Evolutionary conservation across 345 rosid genomes (phyloP).

Genomic region (Dipteronia sinensis): DNA sequence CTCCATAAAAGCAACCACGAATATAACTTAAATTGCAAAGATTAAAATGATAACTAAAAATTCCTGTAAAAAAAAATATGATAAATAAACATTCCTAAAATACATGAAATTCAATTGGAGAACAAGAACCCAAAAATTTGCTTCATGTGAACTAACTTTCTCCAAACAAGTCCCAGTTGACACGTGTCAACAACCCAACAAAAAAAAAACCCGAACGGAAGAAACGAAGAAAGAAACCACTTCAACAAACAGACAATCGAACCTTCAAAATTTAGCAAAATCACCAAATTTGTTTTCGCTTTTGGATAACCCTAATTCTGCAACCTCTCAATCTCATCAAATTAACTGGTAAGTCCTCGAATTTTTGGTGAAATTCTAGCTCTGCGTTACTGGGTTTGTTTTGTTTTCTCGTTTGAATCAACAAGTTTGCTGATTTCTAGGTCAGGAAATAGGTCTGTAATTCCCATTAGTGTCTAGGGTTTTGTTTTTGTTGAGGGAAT

Average conservation of each 20-base stretch:
- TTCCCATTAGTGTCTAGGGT: slow-evolving; percentile 17
- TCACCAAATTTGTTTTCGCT: not conserved
- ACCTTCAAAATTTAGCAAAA: not conserved
- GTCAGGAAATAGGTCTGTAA: not conserved
- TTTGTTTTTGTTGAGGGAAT: slow-evolving; percentile 24
- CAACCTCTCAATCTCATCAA: not conserved
- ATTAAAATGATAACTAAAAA: too few relatives aligned
- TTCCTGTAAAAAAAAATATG: too few relatives aligned
- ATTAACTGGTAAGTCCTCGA: slow-evolving; percentile 17
- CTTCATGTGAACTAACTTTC: too few relatives aligned
- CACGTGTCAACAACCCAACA: not conserved
- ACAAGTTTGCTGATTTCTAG: slow-evolving; percentile 1
- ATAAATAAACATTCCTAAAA: too few relatives aligned
- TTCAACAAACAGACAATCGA: not conserved
- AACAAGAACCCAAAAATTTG: too few relatives aligned
- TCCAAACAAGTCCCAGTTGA: not conserved
- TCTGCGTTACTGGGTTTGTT: not conserved
- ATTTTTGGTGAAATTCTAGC: not conserved
- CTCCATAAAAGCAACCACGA: too few relatives aligned
- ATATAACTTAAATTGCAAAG: too few relatives aligned
- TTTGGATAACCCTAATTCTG: not conserved
- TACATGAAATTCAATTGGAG: too few relatives aligned
- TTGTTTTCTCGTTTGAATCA: not conserved
- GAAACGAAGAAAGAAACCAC: slow-evolving; percentile 13
- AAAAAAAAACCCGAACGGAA: not conserved